Base-by-base conservation (phyloP, 2,329 filamentous ascomycete species). In the Fusarium anguioides region DNA sequence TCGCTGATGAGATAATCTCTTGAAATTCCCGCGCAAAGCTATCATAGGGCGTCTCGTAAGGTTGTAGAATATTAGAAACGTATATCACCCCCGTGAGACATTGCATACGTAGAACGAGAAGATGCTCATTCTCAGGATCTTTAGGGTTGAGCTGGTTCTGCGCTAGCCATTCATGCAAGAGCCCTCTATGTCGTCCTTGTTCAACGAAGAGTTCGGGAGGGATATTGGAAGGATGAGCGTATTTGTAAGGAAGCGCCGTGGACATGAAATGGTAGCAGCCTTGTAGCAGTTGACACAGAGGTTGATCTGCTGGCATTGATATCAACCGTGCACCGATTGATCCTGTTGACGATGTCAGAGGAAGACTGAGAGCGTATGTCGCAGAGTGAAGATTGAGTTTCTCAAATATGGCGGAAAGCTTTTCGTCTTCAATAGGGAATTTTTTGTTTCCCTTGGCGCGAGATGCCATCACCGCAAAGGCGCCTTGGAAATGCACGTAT, bases 311-410 rank as follows among this genome's bases (percentile, higher is more conserved):
- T 6, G 56, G 44, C 6, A 40, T 15, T 1, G 40, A 62, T 0
- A 33, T 4, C 3, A 20, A n/a, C 0, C 20, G n/a, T 35, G 9
- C 6, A 2, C 33, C 12, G 6, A 15, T 33, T 2, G n/a, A 20
- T 10, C 18, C 6, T 1, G 27, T 14, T 3, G 56, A 15, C 1
- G 61, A 24, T 11, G 64, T 26, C 14, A 54, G 35, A 3, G 65
- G 15, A 3, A 26, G n/a, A 15, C 45, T 46, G 1, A 54, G 12
- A 5, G 56, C 42, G 8, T 68, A 69, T 6, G 66, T 68, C 4
- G 61, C 56, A 0, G 55, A 36, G 35, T 69, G 64, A 6, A 69
- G 64, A 15, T 59, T 61, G 2, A 69, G 35, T 6, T 69, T 69
- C 17, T 50, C 39, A 4, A 68, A 48, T 2, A 69, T 20, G 3